A percentile compares a stretch with the other conserved stretches of the same genome.
phyloP scores from a whole-genome alignment of 2,329 filamentous ascomycete species.

The Emericellopsis atlantica region DNA sequence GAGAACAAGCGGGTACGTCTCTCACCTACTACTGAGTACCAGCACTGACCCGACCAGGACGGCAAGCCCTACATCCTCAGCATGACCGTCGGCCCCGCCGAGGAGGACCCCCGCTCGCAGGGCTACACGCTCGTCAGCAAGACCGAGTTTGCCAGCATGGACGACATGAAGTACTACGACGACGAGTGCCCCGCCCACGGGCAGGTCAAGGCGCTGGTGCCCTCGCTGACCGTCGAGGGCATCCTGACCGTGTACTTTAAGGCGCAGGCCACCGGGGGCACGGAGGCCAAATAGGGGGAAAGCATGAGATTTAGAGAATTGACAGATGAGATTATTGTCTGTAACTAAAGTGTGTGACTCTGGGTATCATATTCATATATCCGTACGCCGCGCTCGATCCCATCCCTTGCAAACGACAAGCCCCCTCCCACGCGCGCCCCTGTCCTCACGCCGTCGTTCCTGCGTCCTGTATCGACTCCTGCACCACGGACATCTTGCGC shows the following conservation, averaged over 20 bases:
- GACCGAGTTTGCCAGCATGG: slow-evolving; percentile 49
- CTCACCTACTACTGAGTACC: neutral
- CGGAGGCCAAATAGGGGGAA: neutral
- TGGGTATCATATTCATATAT: neutral
- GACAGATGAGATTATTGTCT: no score
- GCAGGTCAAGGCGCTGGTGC: slow-evolving; percentile 23
- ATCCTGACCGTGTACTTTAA: slow-evolving; percentile 28
- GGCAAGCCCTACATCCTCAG: slow-evolving; percentile 58
- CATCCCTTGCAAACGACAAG: neutral
- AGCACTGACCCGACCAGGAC: slow-evolving; percentile 31
- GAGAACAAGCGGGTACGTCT: slow-evolving; percentile 26
- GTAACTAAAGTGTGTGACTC: neutral
- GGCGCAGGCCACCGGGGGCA: slow-evolving; percentile 10
- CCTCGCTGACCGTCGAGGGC: slow-evolving; percentile 18
- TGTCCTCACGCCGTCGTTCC: neutral
- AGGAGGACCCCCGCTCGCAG: slow-evolving; percentile 46
- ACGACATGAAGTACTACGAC: slow-evolving; percentile 63
- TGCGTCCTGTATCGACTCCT: no score
- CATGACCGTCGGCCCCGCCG: slow-evolving; percentile 36
- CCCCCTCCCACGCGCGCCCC: no score
- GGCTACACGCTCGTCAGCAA: slow-evolving; percentile 54
- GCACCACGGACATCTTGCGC: neutral
- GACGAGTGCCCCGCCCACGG: slow-evolving; percentile 30
- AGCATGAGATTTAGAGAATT: neutral
- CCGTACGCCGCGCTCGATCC: neutral